Percentiles rank a stretch among this genome's conserved stretches.
Conservation (phyloP, 352 stramenopile species). For the Globisporangium viniferum region DNA sequence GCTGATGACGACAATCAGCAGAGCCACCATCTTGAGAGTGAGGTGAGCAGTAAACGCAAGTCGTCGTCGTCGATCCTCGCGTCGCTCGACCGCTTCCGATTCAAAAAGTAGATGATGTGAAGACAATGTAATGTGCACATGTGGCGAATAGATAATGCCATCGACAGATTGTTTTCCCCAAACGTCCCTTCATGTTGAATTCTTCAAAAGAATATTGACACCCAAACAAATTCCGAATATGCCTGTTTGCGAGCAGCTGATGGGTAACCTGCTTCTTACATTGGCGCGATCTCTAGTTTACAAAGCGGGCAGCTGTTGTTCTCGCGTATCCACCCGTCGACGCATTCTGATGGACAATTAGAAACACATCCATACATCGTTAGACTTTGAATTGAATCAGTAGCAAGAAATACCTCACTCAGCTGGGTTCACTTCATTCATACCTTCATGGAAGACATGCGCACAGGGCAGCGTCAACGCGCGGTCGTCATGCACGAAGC, state of each 20-base stretch:
- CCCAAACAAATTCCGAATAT: neutral
- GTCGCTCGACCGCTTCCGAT: constrained; percentile 24
- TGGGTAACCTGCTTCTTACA: constrained; percentile 13
- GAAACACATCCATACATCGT: neutral
- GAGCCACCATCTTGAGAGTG: neutral
- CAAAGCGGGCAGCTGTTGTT: constrained; percentile 81
- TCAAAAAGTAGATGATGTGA: constrained; percentile 18
- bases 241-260: neutral
- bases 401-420: neutral
- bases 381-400: neutral
- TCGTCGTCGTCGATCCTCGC: constrained; percentile 6
- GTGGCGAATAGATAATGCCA: neutral
- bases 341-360: constrained; percentile 42
- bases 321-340: constrained; percentile 64
- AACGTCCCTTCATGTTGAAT: neutral
- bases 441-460: constrained; percentile 77
- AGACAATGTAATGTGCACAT: neutral
- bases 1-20: constrained; percentile 7
- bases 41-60: neutral
- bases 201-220: neutral
- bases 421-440: constrained; percentile 11
- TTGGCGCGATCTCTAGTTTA: constrained; percentile 54
- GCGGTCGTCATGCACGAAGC: constrained; percentile 48
- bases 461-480: constrained; percentile 69
- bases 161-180: neutral